phyloP scores from a whole-genome alignment of 116 monocot species.

The Dioscorea cayenensis region DNA sequence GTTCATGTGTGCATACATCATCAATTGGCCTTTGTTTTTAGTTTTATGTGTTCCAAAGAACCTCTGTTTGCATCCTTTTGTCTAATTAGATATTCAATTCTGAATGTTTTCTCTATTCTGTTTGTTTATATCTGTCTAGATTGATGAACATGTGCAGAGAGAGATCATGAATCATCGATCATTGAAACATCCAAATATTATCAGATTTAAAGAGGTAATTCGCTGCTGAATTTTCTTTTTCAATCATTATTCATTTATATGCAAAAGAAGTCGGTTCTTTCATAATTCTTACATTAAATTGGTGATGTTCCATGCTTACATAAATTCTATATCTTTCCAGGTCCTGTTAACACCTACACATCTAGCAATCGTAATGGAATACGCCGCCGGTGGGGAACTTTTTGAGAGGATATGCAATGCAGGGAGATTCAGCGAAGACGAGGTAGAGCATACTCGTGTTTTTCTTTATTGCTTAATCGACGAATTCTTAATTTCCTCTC shows the following conservation, averaged over 20 bases:
- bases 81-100: no score
- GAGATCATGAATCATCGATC: slow-evolving; percentile 76
- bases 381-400: slow-evolving; percentile 80
- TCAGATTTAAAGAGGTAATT: slow-evolving; percentile 66
- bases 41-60: no score
- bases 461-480: background rate
- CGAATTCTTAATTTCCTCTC: background rate
- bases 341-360: slow-evolving; percentile 63
- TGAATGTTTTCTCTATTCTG: background rate
- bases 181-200: slow-evolving; percentile 56
- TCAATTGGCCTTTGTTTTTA: no score
- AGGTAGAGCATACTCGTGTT: slow-evolving; percentile 26
- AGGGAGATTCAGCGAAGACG: slow-evolving; percentile 81
- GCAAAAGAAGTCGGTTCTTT: no score
- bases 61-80: no score
- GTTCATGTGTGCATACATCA: no score
- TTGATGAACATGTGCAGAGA: slow-evolving; percentile 73
- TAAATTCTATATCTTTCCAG: slow-evolving; percentile 4
- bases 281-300: no score
- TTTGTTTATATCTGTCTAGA: slow-evolving; percentile 14
- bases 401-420: slow-evolving; percentile 73
- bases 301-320: no score
- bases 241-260: no score
- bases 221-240: background rate
- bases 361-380: slow-evolving; percentile 83